A percentile compares a stretch with the other conserved stretches of the same genome.
Conservation (phyloP, 106 monocot genomes). For the Agapanthus africanus region DNA sequence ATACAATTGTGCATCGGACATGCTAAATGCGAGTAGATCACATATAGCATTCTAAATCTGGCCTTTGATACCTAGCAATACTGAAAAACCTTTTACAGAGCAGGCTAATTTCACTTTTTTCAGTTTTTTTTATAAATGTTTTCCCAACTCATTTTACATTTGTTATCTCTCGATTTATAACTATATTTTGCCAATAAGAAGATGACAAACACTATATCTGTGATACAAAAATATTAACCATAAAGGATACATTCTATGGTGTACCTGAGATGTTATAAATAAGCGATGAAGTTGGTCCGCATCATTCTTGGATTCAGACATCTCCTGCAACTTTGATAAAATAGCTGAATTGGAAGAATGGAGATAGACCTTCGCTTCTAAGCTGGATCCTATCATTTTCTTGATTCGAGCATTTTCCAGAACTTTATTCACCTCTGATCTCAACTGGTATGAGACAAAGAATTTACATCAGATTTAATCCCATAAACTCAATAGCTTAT, state of each 20-base stretch:
- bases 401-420: constrained; percentile 79
- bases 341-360: constrained; percentile 37
- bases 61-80: neutral
- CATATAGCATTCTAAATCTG: neutral
- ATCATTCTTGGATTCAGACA: constrained; percentile 51
- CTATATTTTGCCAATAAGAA: neutral
- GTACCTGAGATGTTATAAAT: constrained; percentile 95
- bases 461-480: neutral
- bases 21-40: neutral
- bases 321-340: constrained; percentile 40
- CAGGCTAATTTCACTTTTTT: neutral
- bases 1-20: no score
- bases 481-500: no score
- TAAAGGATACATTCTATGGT: neutral
- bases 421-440: constrained; percentile 93
- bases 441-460: no score
- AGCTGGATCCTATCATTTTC: constrained; percentile 94
- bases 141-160: neutral
- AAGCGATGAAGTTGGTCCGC: constrained; percentile 78
- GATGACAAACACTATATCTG: neutral
- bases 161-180: neutral
- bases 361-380: constrained; percentile 85
- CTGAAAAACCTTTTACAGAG: neutral
- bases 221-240: neutral
- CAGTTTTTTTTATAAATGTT: neutral